Conservation (phyloP, 495 filamentous ascomycete species). For the Penicillium mononematosum region DNA sequence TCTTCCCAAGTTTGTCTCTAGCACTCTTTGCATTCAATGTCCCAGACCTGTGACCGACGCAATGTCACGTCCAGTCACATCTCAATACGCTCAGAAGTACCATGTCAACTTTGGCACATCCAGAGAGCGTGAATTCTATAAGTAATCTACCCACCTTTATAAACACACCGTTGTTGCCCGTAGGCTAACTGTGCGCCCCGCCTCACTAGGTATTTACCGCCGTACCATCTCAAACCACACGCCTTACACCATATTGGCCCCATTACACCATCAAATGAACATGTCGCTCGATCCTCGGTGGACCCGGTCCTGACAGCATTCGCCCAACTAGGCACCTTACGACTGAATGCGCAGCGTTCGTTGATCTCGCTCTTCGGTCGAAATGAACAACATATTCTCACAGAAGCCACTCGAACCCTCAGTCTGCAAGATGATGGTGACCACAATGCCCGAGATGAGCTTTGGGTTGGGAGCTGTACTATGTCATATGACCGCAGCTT, state of each 20-base stretch:
- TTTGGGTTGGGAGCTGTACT: slow-evolving; percentile 44
- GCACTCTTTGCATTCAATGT: background rate
- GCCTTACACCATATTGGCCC: slow-evolving; percentile 12
- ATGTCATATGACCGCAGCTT: slow-evolving; percentile 44
- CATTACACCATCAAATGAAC: slow-evolving; percentile 4
- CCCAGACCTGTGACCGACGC: background rate
- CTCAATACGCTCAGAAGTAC: background rate
- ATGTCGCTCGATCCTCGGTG: slow-evolving; percentile 25
- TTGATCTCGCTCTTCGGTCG: slow-evolving; percentile 59
- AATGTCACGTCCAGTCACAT: slow-evolving; percentile 11
- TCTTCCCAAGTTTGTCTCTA: background rate
- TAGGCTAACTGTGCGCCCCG: slow-evolving; percentile 8
- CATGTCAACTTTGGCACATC: slow-evolving; percentile 10
- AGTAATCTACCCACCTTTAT: slow-evolving; percentile 11
- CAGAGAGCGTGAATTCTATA: slow-evolving; percentile 29
- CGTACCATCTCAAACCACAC: slow-evolving; percentile 17
- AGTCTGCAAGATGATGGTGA: slow-evolving; percentile 41
- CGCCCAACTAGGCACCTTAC: slow-evolving; percentile 56
- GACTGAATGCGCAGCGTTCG: slow-evolving; percentile 50
- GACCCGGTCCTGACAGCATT: slow-evolving; percentile 61
- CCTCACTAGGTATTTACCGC: slow-evolving; percentile 22
- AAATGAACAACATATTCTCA: slow-evolving; percentile 55
- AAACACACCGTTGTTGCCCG: background rate
- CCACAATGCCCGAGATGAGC: slow-evolving; percentile 29
- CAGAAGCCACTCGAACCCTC: slow-evolving; percentile 58